Evolutionary conservation across 169 alveolate genomes (phyloP), one percentile per base, ranked within the genome.

Genomic region (Cryptosporidium canis): DNA sequence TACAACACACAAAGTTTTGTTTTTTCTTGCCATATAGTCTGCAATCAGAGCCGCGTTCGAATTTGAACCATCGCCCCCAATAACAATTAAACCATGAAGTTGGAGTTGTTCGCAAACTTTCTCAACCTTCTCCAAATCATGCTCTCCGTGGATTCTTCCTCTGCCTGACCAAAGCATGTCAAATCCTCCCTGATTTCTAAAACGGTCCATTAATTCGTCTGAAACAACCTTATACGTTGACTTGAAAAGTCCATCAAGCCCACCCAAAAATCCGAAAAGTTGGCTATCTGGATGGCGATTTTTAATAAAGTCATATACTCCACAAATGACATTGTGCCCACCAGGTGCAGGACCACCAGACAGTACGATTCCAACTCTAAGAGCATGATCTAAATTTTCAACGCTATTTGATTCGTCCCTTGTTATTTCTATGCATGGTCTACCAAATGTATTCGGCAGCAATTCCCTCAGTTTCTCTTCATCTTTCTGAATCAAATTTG

Each of bases 301-400:
- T 77, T 96, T 97, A 53, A 96, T 93, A 90, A 95, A 97, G 82
- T 98, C 99, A 83, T 91, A 98, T 3, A 97, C 93, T 37, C 99
- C 99, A 3, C 98, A 94, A 45, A 98, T 97, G 35, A 98, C 99
- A 87, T 98, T 98, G 92, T 98, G 99, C 2, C 99, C 99, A 31
- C 99, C 99, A 0, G 99, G 99, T 3, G 99, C 99, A 77, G 98
- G 99, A 8, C 99, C 99, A 37, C 99, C 99, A 45, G 98, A 94
- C n/a, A 98, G 94, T 3, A 98, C 98, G 47, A 96, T 95, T 18
- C 99, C 99, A 11, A 97, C 95, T 83, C 94, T 93, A 44, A 95
- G 37, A 70, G 94, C 71, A 90, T 92, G 70, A 55, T 85, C 43
- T 63, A 90, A 27, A 56, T 71, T 82, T 43, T 83, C 94, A 37